These are phyloP conservation scores for Penicillium sp. DNA, from an alignment of 2,329 filamentous ascomycete genomes.

Conservation along the genomic window DNA sequence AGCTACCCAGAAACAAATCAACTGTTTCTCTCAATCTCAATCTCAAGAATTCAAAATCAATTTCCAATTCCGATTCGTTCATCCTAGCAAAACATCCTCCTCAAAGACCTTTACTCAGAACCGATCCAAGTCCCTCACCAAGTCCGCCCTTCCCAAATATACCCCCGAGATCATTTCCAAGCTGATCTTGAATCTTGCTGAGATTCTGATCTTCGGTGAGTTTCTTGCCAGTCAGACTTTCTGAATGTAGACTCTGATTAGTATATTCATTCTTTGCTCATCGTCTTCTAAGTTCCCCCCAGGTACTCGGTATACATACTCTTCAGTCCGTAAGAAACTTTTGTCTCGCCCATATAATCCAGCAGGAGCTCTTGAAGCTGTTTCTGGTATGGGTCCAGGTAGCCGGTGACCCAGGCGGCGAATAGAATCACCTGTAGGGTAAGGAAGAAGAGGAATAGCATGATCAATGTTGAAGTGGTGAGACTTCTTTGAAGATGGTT, in stretches of 20 bases:
- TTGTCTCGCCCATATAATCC: constrained; percentile 31
- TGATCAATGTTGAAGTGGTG: not conserved
- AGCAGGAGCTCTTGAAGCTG: constrained; percentile 29
- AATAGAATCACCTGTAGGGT: constrained; percentile 15
- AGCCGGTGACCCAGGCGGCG: constrained; percentile 30
- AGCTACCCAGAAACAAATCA: not conserved
- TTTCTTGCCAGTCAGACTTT: constrained; percentile 25
- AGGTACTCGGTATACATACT: constrained; percentile 16
- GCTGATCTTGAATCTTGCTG: constrained; percentile 25
- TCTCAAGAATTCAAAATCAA: not conserved
- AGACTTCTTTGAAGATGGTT: not conserved
- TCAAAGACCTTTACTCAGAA: constrained; percentile 22
- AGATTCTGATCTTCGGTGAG: constrained; percentile 27
- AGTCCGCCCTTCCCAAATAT: constrained; percentile 25
- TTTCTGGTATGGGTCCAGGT: constrained; percentile 31
- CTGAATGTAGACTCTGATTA: constrained; percentile 6
- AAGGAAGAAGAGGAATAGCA: constrained; percentile 21
- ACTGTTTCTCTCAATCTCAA: not conserved
- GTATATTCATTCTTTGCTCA: not conserved
- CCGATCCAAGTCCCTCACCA: constrained; percentile 21
- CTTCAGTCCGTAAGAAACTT: constrained; percentile 27
- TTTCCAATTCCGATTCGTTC: not conserved
- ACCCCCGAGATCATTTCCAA: constrained; percentile 22
- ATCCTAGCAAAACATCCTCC: not conserved
- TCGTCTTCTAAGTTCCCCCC: too few species aligned